phyloP scores from a whole-genome alignment of 306 rosid genomes.

The Vigna nakashimae region DNA sequence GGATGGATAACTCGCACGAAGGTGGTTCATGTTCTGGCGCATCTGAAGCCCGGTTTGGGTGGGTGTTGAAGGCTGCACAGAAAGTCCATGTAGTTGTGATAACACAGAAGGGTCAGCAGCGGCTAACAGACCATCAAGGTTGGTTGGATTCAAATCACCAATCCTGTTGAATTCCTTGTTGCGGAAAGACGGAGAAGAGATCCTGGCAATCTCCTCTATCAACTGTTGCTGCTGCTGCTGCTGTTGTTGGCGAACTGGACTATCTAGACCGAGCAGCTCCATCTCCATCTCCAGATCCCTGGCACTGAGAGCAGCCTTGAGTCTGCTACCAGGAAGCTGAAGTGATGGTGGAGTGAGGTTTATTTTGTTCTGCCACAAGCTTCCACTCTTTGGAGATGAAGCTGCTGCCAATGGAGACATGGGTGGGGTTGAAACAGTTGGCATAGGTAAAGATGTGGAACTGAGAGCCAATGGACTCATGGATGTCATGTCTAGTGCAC shows the following conservation, averaged over 20 bases:
- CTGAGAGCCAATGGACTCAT: constrained; percentile 87
- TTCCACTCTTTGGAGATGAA: constrained; percentile 84
- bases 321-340: constrained; percentile 91
- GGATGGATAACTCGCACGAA: constrained; percentile 85
- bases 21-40: constrained; percentile 93
- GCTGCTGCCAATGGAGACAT: constrained; percentile 90
- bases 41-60: constrained; percentile 70
- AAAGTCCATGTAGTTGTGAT: constrained; percentile 74
- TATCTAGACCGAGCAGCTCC: constrained; percentile 78
- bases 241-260: constrained; percentile 62
- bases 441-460: constrained; percentile 73
- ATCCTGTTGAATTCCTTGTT: constrained; percentile 62
- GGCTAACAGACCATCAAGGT: constrained; percentile 86
- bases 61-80: constrained; percentile 63
- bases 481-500: constrained; percentile 64
- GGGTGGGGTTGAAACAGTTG: constrained; percentile 87
- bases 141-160: constrained; percentile 80
- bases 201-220: constrained; percentile 88
- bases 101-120: constrained; percentile 69
- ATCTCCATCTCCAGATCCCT: constrained; percentile 84
- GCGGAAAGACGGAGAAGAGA: constrained; percentile 84
- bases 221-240: constrained; percentile 73
- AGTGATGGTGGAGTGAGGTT: constrained; percentile 86
- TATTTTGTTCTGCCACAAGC: constrained; percentile 89
- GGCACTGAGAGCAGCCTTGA: constrained; percentile 81